phyloP scores from a whole-genome alignment of 306 rosid genomes.

The Rosa chinensis region DNA sequence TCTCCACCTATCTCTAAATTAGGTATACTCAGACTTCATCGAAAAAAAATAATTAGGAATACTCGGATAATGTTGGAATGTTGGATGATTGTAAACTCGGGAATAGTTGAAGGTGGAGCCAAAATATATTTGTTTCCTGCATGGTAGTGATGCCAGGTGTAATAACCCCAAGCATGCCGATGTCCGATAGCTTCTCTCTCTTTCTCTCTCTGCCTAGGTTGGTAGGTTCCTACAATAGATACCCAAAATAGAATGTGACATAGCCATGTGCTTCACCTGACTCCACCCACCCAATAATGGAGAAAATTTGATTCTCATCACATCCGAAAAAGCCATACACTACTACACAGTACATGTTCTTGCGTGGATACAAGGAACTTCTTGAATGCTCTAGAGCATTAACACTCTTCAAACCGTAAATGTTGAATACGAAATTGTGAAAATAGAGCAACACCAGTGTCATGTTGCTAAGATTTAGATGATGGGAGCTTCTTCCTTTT shows the following conservation, averaged over 20 bases:
- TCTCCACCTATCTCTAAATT: not conserved
- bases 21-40: not conserved
- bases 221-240: not conserved
- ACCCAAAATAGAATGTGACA: slow-evolving; percentile 18
- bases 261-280: slow-evolving; percentile 18
- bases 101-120: not conserved
- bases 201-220: slow-evolving; percentile 11
- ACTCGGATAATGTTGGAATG: not conserved
- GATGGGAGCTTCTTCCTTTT: too few relatives aligned
- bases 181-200: not conserved
- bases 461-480: too few relatives aligned
- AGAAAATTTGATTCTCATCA: slow-evolving; percentile 2
- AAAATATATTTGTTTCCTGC: not conserved
- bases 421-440: too few relatives aligned
- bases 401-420: too few relatives aligned
- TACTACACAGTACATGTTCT: not conserved
- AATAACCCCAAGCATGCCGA: slow-evolving; percentile 14
- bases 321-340: not conserved
- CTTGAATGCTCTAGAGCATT: too few relatives aligned
- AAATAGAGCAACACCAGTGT: too few relatives aligned
- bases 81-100: not conserved
- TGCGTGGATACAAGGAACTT: not conserved
- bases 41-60: too few relatives aligned
- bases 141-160: slow-evolving; percentile 9
- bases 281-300: slow-evolving; percentile 17